A percentile compares a stretch with the other conserved stretches of the same genome.
Conservation (phyloP, 202 grass and related monocot genomes). For the Schoenoplectus tabernaemontani region DNA sequence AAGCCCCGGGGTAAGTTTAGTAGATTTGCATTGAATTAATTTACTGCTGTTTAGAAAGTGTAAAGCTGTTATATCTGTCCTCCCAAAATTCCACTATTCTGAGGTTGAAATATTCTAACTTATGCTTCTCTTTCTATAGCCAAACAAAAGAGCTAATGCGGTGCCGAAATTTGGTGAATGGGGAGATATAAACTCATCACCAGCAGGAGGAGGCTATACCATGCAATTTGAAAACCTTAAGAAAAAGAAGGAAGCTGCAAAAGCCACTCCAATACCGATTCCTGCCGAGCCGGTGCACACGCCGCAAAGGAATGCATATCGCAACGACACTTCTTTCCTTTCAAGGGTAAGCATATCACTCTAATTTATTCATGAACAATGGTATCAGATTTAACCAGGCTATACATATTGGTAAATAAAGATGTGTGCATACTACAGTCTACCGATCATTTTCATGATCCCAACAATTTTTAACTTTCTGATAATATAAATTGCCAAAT, state of each 20-base stretch:
- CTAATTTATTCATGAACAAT: not conserved
- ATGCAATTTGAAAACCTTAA: conserved; percentile 67
- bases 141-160: conserved; percentile 27
- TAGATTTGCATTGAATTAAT: not conserved
- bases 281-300: conserved; percentile 24
- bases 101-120: not conserved
- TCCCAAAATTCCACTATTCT: not conserved
- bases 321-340: conserved; percentile 26
- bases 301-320: conserved; percentile 8
- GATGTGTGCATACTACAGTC: not conserved
- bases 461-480: not conserved
- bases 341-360: conserved; percentile 34
- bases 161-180: conserved; percentile 74
- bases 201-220: conserved; percentile 60
- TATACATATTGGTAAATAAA: not conserved
- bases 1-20: conserved; percentile 16
- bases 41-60: not conserved
- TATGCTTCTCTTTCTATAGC: conserved; percentile 4
- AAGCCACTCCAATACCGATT: conserved; percentile 9
- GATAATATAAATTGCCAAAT: not conserved
- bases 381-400: not conserved
- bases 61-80: not conserved
- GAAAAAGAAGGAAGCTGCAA: conserved; percentile 37
- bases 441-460: not conserved
- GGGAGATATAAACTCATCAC: conserved; percentile 40